Base-by-base conservation (phyloP, 2,329 filamentous ascomycete species). In the Rosellinia necatrix region DNA sequence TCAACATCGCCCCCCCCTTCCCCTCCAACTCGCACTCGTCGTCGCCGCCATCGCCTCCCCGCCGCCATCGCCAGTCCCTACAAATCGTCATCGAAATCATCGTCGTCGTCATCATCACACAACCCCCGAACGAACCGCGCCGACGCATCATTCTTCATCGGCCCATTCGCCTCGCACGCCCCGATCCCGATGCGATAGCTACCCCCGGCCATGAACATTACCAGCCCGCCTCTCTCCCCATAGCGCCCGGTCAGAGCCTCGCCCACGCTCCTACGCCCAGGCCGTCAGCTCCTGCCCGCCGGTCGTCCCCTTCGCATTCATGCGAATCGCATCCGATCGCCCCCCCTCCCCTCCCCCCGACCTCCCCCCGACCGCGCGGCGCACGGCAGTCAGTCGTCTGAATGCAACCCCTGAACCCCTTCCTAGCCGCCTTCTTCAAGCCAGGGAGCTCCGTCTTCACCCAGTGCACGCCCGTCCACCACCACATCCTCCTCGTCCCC, bases 361-460 rank as follows among this genome's bases (percentile, higher is more conserved):
- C 13, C 8, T 24, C 24, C n/a, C 48, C 27, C 21, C 30, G 10
- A 27, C 10, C n/a, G 38, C 21, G 34, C 22, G 44, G 53, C 49
- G 53, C 49, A 74, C 12, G 15, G 40, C 37, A 43, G 22, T n/a
- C 72, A 77, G 76, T 80, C 89, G 67, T 63, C 65, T 72, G 88
- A 86, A 96, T 96, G 92, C 92, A 92, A 88, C 91, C 94, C 80
- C 84, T 97, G 87, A 99, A 99, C 79, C 94, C 94, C 75, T 97
- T 97, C 78, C 84, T 99, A 76, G 88, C 90, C 81, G 92, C 93
- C 82, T 97, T 99, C 86, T 97, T 97, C 84, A 92, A 91, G 81
- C 66, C 67, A 46, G 69, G 68, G 62, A 97, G 92, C 84, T 87
- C 91, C 74, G 84, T 97, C 72, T 89, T 90, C 67, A 81, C 89